Evolutionary conservation across 441 rosid species (phyloP).

Genomic region (Sinapis alba): DNA sequence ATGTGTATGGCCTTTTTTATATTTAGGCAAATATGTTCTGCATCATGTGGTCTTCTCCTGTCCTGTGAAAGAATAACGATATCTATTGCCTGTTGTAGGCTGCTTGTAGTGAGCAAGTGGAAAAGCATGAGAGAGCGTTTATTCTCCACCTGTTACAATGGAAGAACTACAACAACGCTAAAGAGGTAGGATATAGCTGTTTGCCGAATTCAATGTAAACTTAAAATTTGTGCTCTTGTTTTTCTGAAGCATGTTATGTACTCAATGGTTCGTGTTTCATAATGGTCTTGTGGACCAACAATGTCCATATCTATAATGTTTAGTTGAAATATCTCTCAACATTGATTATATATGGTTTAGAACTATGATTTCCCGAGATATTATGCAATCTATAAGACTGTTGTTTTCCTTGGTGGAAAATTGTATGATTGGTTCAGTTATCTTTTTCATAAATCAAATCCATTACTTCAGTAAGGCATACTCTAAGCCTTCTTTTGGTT

Average conservation of each 20-base stretch:
- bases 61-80: constrained; percentile 2
- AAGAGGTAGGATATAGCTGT: constrained; percentile 56
- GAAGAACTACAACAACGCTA: constrained; percentile 46
- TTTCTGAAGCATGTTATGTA: neutral
- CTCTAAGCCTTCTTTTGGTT: constrained; percentile 10
- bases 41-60: no score
- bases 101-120: constrained; percentile 74
- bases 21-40: neutral
- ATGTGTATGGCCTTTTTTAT: neutral
- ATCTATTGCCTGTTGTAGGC: constrained; percentile 50
- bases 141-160: constrained; percentile 71
- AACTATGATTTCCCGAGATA: neutral
- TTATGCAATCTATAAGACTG: constrained; percentile 6
- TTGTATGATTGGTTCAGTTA: constrained; percentile 9
- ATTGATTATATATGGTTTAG: neutral
- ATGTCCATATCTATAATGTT: neutral
- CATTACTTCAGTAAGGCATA: constrained; percentile 8
- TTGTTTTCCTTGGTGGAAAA: neutral
- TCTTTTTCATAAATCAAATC: neutral
- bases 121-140: constrained; percentile 79
- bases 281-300: constrained; percentile 10
- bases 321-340: neutral
- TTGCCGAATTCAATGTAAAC: neutral
- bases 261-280: constrained; percentile 1
- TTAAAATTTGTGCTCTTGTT: neutral